Base-by-base conservation (phyloP, 805 yeast genomes). In the Saccharomycopsis sp. region DNA sequence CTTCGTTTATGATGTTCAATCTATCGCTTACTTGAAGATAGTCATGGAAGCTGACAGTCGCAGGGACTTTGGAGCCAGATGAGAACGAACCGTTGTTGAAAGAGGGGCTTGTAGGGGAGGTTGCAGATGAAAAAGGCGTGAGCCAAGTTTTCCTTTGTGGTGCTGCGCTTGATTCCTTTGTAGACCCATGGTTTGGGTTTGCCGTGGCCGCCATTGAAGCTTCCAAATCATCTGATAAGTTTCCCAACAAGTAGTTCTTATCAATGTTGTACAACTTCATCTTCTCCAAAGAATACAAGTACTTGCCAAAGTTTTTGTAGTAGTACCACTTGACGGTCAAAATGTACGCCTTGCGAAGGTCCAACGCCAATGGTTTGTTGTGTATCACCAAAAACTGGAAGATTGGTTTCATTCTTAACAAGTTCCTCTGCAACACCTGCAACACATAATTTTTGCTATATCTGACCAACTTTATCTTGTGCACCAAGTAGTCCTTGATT, bases 311-410 rank as follows among this genome's bases (percentile, higher is more conserved):
- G 50, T 82, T 73, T 42, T 80, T 71, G 43, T 71, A 67, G 57
- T 92, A 92, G 62, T 89, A 92, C 98, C 98, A 92, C 52, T 73
- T 67, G 84, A 92, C 88, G 2, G 97, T 89, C 53, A 77, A 77
- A 15, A 78, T 63, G 57, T 92, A 92, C 0, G 96, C 97, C 52
- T 72, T 71, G 41, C 77, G 69, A 30, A 92, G 67, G 53, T 85
- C 92, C 12, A 63, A 56, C 0, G 95, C 89, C 41, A 92, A 61
- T 5, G 75, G 67, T 6, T 71, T 67, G 43, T 81, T 73, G 37
- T 75, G 71, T 4, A 60, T 52, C 3, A 64, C 57, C 29, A 89
- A 56, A 45, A 83, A 86, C 3, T 61, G 61, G 50, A 62, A 82
- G 1, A 75, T 66, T 38, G 79, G 84, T 46, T 71, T 73, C n/a